These are phyloP conservation scores for Glycine soja DNA, from an alignment of 306 rosid genomes.

Conservation along the genomic window DNA sequence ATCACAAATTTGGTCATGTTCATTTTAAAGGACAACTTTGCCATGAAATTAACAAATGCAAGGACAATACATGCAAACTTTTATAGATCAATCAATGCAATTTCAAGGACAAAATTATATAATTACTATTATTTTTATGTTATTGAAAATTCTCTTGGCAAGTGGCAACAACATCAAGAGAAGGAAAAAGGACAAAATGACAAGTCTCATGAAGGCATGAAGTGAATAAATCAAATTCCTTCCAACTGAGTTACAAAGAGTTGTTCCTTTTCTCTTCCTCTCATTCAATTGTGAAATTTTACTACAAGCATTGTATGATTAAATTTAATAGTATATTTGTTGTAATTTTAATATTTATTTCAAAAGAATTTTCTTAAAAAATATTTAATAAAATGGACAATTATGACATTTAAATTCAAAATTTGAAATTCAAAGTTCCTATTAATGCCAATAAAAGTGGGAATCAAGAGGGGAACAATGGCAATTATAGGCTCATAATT, in stretches of 20 bases:
- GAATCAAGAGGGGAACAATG: too few relatives aligned
- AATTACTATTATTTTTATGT: background rate
- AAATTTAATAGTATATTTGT: background rate
- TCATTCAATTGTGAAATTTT: slow-evolving; percentile 10
- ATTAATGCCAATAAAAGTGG: too few relatives aligned
- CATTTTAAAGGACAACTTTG: background rate
- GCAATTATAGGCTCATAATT: too few relatives aligned
- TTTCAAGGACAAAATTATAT: background rate
- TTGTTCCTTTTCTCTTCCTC: slow-evolving; percentile 28
- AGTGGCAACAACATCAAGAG: slow-evolving; percentile 23
- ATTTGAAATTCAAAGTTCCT: too few relatives aligned
- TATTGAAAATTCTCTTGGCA: slow-evolving; percentile 23
- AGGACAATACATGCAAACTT: background rate
- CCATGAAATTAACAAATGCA: background rate
- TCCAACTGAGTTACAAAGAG: background rate
- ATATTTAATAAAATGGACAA: too few relatives aligned
- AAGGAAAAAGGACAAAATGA: background rate
- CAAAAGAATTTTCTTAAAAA: too few relatives aligned
- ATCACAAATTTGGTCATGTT: background rate
- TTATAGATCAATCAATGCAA: background rate
- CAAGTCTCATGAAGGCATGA: background rate
- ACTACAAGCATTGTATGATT: slow-evolving; percentile 7
- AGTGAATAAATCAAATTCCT: slow-evolving; percentile 28
- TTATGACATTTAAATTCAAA: too few relatives aligned
- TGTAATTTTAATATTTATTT: too few relatives aligned